A percentile compares a stretch with the other conserved stretches of the same genome.
Conservation (phyloP, 192 early-diverging fungal genomes). For the Dimargaris xerosporica region DNA sequence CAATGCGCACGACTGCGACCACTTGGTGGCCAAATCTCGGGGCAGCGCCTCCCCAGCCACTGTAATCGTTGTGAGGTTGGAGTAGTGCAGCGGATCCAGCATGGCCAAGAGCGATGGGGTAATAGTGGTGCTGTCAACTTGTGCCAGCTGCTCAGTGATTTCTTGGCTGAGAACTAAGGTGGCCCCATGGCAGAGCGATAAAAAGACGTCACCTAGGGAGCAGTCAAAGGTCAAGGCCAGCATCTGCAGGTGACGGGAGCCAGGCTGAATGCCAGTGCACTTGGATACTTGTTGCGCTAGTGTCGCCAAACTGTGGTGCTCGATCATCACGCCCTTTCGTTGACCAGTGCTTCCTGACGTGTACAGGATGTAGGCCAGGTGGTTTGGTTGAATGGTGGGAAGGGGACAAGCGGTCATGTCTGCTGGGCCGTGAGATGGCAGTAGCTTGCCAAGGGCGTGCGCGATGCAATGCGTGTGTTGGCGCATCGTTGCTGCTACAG, state of each 20-base stretch:
- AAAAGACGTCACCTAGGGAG: not conserved
- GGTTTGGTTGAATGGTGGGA: not conserved
- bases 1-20: not conserved
- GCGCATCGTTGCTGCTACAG: not conserved
- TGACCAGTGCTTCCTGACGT: constrained; percentile 6
- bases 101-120: not conserved
- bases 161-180: not conserved
- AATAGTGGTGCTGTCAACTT: not conserved
- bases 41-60: constrained; percentile 6
- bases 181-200: not conserved
- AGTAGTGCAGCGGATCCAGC: not conserved
- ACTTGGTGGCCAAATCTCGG: not conserved
- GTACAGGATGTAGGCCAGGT: constrained; percentile 6
- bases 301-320: not conserved
- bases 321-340: not conserved
- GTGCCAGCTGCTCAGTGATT: not conserved
- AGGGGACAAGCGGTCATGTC: not conserved
- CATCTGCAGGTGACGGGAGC: not conserved
- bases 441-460: not conserved
- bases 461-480: no score
- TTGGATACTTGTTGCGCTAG: not conserved
- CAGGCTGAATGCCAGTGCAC: not conserved
- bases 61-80: not conserved
- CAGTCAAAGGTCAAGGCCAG: constrained; percentile 1
- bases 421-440: no score